Evolutionary conservation across 768 basidiomycete genomes (phyloP).

Genomic region (Brasilioporus rufonigricans): DNA sequence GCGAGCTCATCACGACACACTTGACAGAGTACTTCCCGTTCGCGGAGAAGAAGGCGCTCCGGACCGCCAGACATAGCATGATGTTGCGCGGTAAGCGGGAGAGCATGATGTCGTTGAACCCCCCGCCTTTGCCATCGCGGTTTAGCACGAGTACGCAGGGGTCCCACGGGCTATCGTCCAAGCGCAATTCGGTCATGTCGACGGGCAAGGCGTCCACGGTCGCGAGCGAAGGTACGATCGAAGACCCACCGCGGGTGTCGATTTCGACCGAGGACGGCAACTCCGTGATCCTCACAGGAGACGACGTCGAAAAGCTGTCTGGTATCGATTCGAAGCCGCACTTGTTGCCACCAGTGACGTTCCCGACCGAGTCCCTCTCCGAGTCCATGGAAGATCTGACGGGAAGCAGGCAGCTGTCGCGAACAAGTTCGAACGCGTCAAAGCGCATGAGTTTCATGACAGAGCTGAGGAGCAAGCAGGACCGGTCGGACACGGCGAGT

Average conservation of each 20-base stretch:
- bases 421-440: conserved; percentile 46
- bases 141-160: conserved; percentile 36
- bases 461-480: conserved; percentile 77
- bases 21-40: conserved; percentile 94
- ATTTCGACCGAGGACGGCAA: conserved; percentile 72
- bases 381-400: conserved; percentile 69
- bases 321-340: conserved; percentile 43
- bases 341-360: conserved; percentile 73
- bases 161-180: conserved; percentile 46
- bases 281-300: conserved; percentile 58
- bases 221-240: conserved; percentile 26
- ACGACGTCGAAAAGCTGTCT: conserved; percentile 38
- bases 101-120: conserved; percentile 44
- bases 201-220: conserved; percentile 34
- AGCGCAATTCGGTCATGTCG: conserved; percentile 38
- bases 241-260: conserved; percentile 69
- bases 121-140: conserved; percentile 38
- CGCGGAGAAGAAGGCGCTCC: conserved; percentile 87
- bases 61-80: conserved; percentile 89
- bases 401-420: conserved; percentile 36
- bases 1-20: conserved; percentile 94
- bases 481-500: conserved; percentile 85
- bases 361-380: conserved; percentile 75
- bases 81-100: conserved; percentile 53
- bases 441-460: conserved; percentile 80